Percentiles rank a stretch among this genome's conserved stretches.
These are phyloP conservation scores for Ascochyta lentis DNA, from an alignment of 2,329 filamentous ascomycete genomes.

Conservation along the genomic window DNA sequence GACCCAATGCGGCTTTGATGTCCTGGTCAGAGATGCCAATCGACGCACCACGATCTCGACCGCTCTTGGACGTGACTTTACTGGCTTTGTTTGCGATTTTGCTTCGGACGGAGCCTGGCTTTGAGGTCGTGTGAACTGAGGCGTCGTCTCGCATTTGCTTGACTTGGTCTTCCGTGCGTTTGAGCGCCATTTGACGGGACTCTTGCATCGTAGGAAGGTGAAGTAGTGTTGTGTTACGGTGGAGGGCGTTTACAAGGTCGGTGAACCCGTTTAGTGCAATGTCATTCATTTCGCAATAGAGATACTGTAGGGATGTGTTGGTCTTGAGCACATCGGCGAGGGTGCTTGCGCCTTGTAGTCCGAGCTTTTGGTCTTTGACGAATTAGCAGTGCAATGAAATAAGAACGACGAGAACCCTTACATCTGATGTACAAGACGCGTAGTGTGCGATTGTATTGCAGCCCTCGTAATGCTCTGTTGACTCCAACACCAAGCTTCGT, in stretches of 20 bases:
- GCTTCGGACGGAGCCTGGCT: slow-evolving; percentile 42
- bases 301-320: slow-evolving; percentile 67
- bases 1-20: slow-evolving; percentile 56
- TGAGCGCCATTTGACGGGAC: slow-evolving; percentile 67
- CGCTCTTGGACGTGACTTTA: slow-evolving; percentile 36
- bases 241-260: slow-evolving; percentile 71
- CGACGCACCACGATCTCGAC: slow-evolving; percentile 34
- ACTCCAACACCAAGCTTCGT: slow-evolving; percentile 73
- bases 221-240: slow-evolving; percentile 68
- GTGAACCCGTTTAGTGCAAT: slow-evolving; percentile 75
- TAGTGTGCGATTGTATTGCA: slow-evolving; percentile 69
- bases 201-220: slow-evolving; percentile 68
- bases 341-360: slow-evolving; percentile 72
- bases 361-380: slow-evolving; percentile 65
- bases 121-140: slow-evolving; percentile 32
- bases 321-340: slow-evolving; percentile 71
- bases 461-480: slow-evolving; percentile 68
- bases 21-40: slow-evolving; percentile 55
- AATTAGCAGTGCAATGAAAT: slow-evolving; percentile 21
- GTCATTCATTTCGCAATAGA: slow-evolving; percentile 75
- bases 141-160: slow-evolving; percentile 58
- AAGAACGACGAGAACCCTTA: slow-evolving; percentile 21
- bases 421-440: slow-evolving; percentile 68
- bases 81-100: slow-evolving; percentile 42
- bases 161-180: slow-evolving; percentile 63